Evolutionary conservation across 1,284 basidiomycete genomes (phyloP), one percentile per base, ranked within the genome.

Genomic region (Ganoderma lucidum): DNA sequence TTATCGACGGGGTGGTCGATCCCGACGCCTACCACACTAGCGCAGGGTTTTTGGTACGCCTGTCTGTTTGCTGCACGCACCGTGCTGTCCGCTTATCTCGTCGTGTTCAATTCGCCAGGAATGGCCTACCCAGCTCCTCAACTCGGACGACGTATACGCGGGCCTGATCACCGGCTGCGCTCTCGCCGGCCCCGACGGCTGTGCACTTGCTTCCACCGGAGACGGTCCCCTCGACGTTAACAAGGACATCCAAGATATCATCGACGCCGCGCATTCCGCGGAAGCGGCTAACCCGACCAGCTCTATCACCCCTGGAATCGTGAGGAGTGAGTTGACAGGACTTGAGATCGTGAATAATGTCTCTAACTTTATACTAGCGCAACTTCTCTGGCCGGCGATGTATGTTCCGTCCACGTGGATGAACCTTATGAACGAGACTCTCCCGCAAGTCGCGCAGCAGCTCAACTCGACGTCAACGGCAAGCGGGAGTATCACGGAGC

Each of bases 1-100:
- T 75, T 30, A 3, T 75, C 0, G 71, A 75, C 62, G 69, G 73
- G 8, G 64, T 73, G 3, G 28, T 70, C 8, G 51, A 74, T 32
- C 71, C 68, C 1, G 9, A 48, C 2, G 6, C 45, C 9, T 19
- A 28, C 28, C 48, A 53, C 23, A 53, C 48, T 14, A 2, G n/a
- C 28, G 48, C 48, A 28, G 48, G 48, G 14, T 53, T 53, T 12
- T 23, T 53, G 48, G 48, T 53, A 53, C n/a, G n/a, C n/a, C n/a
- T n/a, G n/a, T n/a, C n/a, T n/a, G n/a, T n/a, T n/a, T n/a, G n/a
- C n/a, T n/a, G n/a, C n/a, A n/a, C n/a, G n/a, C n/a, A n/a, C n/a
- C n/a, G n/a, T n/a, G n/a, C n/a, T n/a, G n/a, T 28, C 23, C 12
- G 10, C 10, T 51, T 28, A 51, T 28, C 23, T 28, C 4, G n/a